Conservation (phyloP, 495 filamentous ascomycete genomes). For the Acidomyces sp. region DNA sequence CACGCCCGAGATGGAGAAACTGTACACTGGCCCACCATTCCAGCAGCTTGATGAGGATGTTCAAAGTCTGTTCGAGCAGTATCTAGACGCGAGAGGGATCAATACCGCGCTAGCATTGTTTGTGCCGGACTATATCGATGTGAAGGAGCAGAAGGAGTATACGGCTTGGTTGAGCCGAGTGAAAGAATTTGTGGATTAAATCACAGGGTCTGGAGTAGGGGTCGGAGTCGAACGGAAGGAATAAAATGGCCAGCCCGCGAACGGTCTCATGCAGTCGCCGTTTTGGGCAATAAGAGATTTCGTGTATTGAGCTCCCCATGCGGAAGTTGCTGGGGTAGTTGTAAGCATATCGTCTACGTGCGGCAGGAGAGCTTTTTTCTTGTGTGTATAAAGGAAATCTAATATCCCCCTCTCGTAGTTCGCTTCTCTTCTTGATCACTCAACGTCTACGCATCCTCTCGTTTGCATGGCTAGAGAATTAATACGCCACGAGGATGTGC, state of each 20-base stretch:
- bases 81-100: conserved; percentile 87
- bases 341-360: no score
- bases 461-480: no score
- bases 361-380: no score
- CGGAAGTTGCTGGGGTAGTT: no score
- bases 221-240: not conserved
- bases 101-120: conserved; percentile 77
- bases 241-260: no score
- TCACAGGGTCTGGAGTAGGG: not conserved
- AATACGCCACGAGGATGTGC: no score
- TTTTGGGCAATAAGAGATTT: no score
- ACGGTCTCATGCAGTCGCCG: no score
- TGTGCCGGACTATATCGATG: conserved; percentile 90
- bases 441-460: no score
- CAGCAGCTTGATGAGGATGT: conserved; percentile 91
- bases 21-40: conserved; percentile 91
- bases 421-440: not conserved
- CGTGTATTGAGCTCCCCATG: no score
- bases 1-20: conserved; percentile 25
- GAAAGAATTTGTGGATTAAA: conserved; percentile 20
- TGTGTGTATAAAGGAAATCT: not conserved
- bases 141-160: conserved; percentile 99
- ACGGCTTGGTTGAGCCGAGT: conserved; percentile 59
- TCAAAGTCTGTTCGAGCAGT: conserved; percentile 80
- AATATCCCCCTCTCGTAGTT: not conserved